Percentiles rank a stretch among this genome's conserved stretches.
Conservation (phyloP, 106 monocot species). For the Allium cepa region DNA sequence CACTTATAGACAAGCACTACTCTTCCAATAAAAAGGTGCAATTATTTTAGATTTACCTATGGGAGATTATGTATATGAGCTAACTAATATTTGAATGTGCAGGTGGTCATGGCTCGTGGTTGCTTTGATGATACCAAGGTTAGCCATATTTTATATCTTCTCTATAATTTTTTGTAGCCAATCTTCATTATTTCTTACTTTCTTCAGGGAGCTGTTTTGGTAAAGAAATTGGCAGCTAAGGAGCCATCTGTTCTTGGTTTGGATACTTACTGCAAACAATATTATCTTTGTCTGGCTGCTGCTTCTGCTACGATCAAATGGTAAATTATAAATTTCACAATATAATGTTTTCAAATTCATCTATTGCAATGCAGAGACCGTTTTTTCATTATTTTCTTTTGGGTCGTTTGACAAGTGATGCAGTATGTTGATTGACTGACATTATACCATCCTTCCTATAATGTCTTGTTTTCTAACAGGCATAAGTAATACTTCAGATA, state of each 20-base stretch:
- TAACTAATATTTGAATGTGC: slow-evolving; percentile 14
- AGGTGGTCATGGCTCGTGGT: slow-evolving; percentile 78
- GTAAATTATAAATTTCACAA: slow-evolving; percentile 15
- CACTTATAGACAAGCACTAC: slow-evolving; percentile 77
- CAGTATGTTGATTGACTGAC: too few relatives aligned
- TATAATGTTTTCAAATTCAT: background rate
- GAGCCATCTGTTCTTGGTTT: slow-evolving; percentile 93
- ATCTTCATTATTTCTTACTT: slow-evolving; percentile 7
- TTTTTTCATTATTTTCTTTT: background rate
- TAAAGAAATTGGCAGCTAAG: slow-evolving; percentile 78
- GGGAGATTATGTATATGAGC: background rate
- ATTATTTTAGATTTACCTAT: background rate
- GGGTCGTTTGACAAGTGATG: background rate
- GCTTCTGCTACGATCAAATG: slow-evolving; percentile 88
- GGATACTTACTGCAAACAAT: slow-evolving; percentile 89
- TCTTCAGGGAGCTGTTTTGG: slow-evolving; percentile 63
- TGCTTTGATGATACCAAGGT: slow-evolving; percentile 99
- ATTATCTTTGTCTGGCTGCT: slow-evolving; percentile 96
- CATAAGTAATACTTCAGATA: too few relatives aligned
- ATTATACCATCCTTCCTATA: too few relatives aligned
- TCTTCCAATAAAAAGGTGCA: slow-evolving; percentile 68
- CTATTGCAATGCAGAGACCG: background rate
- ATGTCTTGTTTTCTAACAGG: too few relatives aligned
- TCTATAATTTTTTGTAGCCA: slow-evolving; percentile 3
- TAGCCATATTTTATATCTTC: background rate